Evolutionary conservation across 1,284 basidiomycete genomes (phyloP), one percentile per base, ranked within the genome.

Genomic region (Ustilago lituana): DNA sequence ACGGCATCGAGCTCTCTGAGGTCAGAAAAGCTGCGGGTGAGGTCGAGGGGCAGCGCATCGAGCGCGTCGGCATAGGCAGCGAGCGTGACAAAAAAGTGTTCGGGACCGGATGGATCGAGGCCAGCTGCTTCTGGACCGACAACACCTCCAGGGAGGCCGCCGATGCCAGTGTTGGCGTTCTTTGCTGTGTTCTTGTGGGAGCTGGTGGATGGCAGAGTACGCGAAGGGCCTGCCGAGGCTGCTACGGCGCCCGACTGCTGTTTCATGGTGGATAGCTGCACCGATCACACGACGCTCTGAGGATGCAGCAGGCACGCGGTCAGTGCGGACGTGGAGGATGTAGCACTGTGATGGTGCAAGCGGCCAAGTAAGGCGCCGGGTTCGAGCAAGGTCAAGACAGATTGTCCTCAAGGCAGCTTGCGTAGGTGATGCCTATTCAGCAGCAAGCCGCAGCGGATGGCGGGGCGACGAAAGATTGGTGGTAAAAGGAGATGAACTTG

Each of bases 1-100:
- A 98, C 96, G 46, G 96, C 95, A 83, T 98, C 96, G 80, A 98
- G 90, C 84, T 98, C 95, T 73, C 94, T 91, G 46, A 99, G 88
- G 86, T 98, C 95, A 22, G 90, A 92, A 83, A 97, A 92, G 82
- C 90, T 90, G 81, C 93, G 89, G 11, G 95, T 97, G 82, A 98
- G 89, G 84, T 97, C 94, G 67, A 92, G 87, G 44, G 95, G 95
- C 54, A 98, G 88, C 23, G 94, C 88, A 84, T 97, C 94, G 82
- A 98, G 90, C 24, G 91, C 90, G 83, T 98, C 93, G 31, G 78
- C 76, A 56, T 83, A 84, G 15, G 83, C 74, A 22, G 74, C 69
- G 31, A 80, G 63, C 4, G 74, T 73, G 46, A 78, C 74, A 52
- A 73, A 82, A 17, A 81, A 70, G 51, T 70, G 66, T 24, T 70